Evolutionary conservation across 306 rosid genomes (phyloP).

Genomic region (Herpetospermum pedunculosum): DNA sequence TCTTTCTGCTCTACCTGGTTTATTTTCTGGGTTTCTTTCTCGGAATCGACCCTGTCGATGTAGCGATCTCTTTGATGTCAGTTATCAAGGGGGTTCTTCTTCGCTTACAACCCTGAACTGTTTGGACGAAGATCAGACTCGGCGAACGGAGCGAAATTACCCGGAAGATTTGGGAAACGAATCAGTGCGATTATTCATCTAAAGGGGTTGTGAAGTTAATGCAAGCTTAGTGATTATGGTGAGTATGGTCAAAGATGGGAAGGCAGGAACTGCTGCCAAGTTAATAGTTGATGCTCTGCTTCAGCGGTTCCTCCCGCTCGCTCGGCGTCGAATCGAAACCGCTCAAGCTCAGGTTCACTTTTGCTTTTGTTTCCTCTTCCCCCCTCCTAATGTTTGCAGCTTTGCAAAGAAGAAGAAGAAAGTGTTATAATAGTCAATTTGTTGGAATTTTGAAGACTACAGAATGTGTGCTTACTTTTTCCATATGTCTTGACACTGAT

Average conservation of each 20-base stretch:
- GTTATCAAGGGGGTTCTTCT: not conserved
- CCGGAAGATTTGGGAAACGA: not conserved
- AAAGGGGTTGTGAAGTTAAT: slow-evolving; percentile 2
- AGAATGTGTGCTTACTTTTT: not conserved
- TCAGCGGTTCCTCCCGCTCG: slow-evolving; percentile 97
- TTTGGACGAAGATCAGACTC: not conserved
- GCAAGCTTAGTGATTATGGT: slow-evolving; percentile 4
- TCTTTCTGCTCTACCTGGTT: not conserved
- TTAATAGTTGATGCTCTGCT: slow-evolving; percentile 94
- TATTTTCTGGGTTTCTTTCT: not conserved
- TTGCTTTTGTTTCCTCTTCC: not conserved
- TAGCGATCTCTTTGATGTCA: slow-evolving; percentile 1
- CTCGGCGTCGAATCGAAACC: slow-evolving; percentile 97
- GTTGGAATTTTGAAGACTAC: not conserved
- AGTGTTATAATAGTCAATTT: not conserved
- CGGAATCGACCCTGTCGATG: not conserved
- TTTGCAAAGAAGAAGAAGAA: not conserved
- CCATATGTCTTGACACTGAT: not conserved
- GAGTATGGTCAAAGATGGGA: slow-evolving; percentile 32
- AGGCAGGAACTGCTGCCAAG: slow-evolving; percentile 96
- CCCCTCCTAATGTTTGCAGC: not conserved
- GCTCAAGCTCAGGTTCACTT: slow-evolving; percentile 86
- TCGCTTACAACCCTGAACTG: not conserved
- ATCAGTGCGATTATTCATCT: not conserved
- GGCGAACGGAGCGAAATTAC: not conserved